Base-by-base conservation (phyloP, 352 stramenopile genomes). In the Globisporangium abappressorium region DNA sequence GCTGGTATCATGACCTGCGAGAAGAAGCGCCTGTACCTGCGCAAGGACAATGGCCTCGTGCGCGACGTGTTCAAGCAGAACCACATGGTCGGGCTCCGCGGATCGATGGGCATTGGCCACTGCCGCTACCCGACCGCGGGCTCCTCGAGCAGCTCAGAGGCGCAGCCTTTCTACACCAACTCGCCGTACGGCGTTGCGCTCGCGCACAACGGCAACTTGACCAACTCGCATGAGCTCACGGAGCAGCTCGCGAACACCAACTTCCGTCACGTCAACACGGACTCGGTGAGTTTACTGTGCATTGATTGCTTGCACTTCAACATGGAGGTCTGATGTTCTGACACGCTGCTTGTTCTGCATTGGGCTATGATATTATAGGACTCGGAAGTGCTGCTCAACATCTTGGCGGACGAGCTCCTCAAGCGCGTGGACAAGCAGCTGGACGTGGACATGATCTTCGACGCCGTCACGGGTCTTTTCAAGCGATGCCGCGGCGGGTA, bases 161-260 rank as follows among this genome's bases (percentile, higher is more conserved):
- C 95, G 56, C 96, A 99, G 82, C 98, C 98, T 18, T 97, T 99
- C 70, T 99, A 99, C 87, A 99, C 97, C 24, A 99, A 99, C 87
- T 99, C 96, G 73, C 98, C 98, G 14, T 99, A 99, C 79, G 98
- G 97, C 30, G 94, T 99, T 43, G 95, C 96, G 54, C 91, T 99
- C 26, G 98, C 97, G 22, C 88, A 96, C 77, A 99, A 99, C 81
- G 98, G 98, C 60, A 99, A 99, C 80, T 82, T 99, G 28, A 99
- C 97, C 51, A 99, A 99, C 85, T 98, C 97, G 56, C 89, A 96
- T 63, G 93, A 99, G 69, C 83, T 99, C 24, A 89, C 95, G 34
- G 80, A 96, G 70, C 78, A 97, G 65, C 84, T 99, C 65, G 84
- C 90, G 46, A 92, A 94, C 66, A 91, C 90, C 57, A 95, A 97